A percentile compares a stretch with the other conserved stretches of the same genome.
phyloP scores from a whole-genome alignment of 2,329 filamentous ascomycete species.

The Fusarium neocosmosporiellum region DNA sequence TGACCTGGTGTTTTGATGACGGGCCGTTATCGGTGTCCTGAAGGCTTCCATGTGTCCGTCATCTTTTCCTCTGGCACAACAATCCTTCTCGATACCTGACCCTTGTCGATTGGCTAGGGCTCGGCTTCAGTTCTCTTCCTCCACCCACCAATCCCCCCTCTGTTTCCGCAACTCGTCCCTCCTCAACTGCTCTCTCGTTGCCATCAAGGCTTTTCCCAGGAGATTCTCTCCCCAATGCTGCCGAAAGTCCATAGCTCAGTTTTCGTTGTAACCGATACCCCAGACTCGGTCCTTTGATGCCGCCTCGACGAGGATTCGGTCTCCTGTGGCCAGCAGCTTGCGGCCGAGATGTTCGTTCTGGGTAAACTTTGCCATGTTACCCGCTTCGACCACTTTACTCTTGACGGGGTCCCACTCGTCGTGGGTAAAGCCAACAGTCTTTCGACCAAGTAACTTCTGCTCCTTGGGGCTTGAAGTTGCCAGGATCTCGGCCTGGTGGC shows the following conservation, averaged over 20 bases:
- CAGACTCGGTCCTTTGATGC: conserved; percentile 47
- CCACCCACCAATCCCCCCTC: not conserved
- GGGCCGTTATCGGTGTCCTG: conserved; percentile 15
- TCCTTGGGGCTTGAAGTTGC: conserved; percentile 41
- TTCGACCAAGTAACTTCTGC: conserved; percentile 46
- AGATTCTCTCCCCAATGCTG: conserved; percentile 47
- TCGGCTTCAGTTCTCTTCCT: not conserved
- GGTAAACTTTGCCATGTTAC: conserved; percentile 49
- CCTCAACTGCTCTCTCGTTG: conserved; percentile 30
- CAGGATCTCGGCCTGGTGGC: conserved; percentile 38
- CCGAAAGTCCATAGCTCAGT: conserved; percentile 42
- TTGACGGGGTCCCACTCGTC: conserved; percentile 47
- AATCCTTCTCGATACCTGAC: not conserved
- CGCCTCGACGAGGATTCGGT: conserved; percentile 47
- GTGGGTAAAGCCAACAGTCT: conserved; percentile 42
- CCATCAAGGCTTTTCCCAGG: conserved; percentile 48
- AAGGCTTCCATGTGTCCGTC: conserved; percentile 18
- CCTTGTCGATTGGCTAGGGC: conserved; percentile 2
- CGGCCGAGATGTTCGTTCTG: conserved; percentile 43
- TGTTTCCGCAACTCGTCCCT: not conserved
- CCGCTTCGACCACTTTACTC: conserved; percentile 45
- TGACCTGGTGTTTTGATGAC: conserved; percentile 10
- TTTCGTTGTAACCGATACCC: conserved; percentile 49
- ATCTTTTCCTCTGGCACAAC: not conserved
- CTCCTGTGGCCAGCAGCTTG: conserved; percentile 47